Base-by-base conservation (phyloP, 208 protist genomes). In the Endotrypanum monterogeii region DNA sequence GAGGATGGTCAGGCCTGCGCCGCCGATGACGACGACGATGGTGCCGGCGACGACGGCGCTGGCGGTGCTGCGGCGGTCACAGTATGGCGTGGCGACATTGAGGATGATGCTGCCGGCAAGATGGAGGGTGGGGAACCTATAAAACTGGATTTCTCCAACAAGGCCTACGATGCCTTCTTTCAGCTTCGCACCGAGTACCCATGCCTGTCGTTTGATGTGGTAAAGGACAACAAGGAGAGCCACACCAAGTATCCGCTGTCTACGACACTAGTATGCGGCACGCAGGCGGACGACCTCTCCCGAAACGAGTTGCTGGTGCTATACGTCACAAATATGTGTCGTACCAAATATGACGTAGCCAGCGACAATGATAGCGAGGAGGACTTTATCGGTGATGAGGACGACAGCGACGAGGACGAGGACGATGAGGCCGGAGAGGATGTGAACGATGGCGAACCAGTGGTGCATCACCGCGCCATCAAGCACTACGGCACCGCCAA, bases 221-320 rank as follows among this genome's bases (percentile, higher is more conserved):
- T 95, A 32, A 74, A 74, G 23, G 90, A 97, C 82, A 78, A 72
- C 23, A 86, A 93, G 54, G 80, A 84, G 37, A 78, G 85, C 80
- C 81, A 84, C 71, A 93, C 84, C 68, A 88, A 82, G 63, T 99
- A 98, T 80, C 98, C 98, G 12, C 86, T 98, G 50, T 97, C 95
- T 6, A 84, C 91, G 51, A 96, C 95, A 69, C 74, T 98, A 7
- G 96, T 98, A 11, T 98, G 96, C 55, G 99, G 99, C 72, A 99
- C 98, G 30, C 98, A 99, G 89, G 98, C 98, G 32, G 96, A 97
- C 41, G 78, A 87, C 41, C 66, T 80, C 1, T 67, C 80, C 14
- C 87, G 98, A 39, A 99, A 99, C 76, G 95, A 99, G 71, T 76
- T 99, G 11, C 67, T 98, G 18, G 65, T 99, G 8, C 89, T 99